Conservation (phyloP, 257 asterid species). For the Solanum commersonii region DNA sequence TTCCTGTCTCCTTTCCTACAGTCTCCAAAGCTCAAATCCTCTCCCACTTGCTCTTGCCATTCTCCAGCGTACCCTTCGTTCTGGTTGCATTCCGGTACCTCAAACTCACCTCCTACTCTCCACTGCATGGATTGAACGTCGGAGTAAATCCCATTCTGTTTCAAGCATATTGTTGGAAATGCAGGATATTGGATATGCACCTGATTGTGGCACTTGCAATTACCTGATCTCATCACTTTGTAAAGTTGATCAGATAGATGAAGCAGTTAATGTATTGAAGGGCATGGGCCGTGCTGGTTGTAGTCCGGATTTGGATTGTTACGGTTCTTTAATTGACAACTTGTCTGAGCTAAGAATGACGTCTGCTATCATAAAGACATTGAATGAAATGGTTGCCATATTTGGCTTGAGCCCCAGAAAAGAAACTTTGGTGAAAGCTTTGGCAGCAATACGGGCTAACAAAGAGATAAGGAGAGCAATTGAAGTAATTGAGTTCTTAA, state of each 20-base stretch:
- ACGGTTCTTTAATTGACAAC: conserved; percentile 40
- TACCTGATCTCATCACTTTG: conserved; percentile 66
- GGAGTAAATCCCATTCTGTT: conserved; percentile 18
- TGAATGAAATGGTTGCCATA: conserved; percentile 55
- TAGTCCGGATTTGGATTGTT: conserved; percentile 59
- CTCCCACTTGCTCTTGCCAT: conserved; percentile 59
- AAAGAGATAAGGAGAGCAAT: conserved; percentile 52
- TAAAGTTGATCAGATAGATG: conserved; percentile 44
- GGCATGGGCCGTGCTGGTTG: conserved; percentile 60
- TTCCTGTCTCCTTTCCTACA: conserved; percentile 50
- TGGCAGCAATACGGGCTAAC: conserved; percentile 44
- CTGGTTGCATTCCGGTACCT: conserved; percentile 62
- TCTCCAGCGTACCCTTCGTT: conserved; percentile 62
- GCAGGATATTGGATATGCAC: conserved; percentile 54
- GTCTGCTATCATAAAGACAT: conserved; percentile 17
- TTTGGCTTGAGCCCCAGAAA: conserved; percentile 55
- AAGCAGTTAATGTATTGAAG: conserved; percentile 42
- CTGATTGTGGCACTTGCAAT: conserved; percentile 65
- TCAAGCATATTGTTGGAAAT: conserved; percentile 34
- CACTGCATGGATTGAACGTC: conserved; percentile 43
- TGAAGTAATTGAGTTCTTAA: conserved; percentile 57
- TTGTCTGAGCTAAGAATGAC: conserved; percentile 43
- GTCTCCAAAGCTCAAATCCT: conserved; percentile 40
- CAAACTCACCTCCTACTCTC: conserved; percentile 59
- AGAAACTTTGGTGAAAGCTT: conserved; percentile 39